These are phyloP conservation scores for Pontederia paniculata DNA, from an alignment of 176 grass and related monocot species.

Conservation along the genomic window DNA sequence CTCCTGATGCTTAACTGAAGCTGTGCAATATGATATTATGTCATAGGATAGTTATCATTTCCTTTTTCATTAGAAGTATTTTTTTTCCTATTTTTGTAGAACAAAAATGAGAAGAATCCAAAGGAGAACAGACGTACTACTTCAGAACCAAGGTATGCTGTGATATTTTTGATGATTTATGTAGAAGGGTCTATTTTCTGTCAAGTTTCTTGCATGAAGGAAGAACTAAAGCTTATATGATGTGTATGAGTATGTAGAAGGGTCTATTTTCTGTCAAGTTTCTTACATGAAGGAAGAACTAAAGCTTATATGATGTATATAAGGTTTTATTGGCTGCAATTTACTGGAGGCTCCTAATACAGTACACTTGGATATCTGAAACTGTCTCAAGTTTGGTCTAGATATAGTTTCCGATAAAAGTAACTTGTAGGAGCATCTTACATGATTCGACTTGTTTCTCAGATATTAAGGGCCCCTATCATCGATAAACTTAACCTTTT, in stretches of 20 bases:
- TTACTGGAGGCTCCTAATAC: too few relatives aligned
- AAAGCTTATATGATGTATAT: background rate
- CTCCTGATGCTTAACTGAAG: too few relatives aligned
- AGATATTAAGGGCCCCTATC: too few relatives aligned
- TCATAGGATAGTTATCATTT: too few relatives aligned
- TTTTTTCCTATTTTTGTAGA: background rate
- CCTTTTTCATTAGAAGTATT: background rate
- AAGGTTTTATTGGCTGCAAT: too few relatives aligned
- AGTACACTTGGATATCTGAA: too few relatives aligned
- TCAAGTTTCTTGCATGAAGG: background rate
- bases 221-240: background rate
- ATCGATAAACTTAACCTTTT: too few relatives aligned
- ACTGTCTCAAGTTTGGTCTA: too few relatives aligned
- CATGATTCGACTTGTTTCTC: too few relatives aligned
- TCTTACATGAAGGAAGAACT: background rate
- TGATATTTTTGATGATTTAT: background rate
- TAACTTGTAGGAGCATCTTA: too few relatives aligned
- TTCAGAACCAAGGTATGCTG: background rate
- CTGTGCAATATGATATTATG: too few relatives aligned
- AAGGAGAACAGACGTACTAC: conserved; percentile 1
- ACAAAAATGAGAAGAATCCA: conserved; percentile 2
- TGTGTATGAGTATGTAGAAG: background rate
- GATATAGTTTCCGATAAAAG: too few relatives aligned
- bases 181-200: background rate
- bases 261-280: background rate